These are phyloP conservation scores for Ceratocystis diversiconidia DNA, from an alignment of 2,329 filamentous ascomycete species.

Conservation along the genomic window DNA sequence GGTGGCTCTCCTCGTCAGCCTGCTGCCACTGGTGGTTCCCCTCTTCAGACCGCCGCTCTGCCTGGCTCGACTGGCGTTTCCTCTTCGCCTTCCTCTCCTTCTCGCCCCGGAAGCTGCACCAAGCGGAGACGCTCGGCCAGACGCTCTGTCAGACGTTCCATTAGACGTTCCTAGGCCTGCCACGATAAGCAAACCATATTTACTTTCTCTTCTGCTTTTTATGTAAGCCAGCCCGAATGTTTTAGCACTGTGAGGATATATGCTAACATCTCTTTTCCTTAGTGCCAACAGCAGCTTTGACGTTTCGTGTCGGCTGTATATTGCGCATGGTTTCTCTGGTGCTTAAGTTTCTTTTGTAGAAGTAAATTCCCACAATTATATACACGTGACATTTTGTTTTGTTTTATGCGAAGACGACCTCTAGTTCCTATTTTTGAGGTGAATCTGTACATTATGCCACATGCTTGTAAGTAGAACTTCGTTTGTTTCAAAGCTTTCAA, in stretches of 20 bases:
- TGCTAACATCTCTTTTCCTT: background rate
- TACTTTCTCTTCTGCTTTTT: slow-evolving; percentile 5
- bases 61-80: background rate
- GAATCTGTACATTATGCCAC: too few species aligned
- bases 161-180: background rate
- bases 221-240: background rate
- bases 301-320: background rate
- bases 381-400: background rate
- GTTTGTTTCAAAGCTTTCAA: too few species aligned
- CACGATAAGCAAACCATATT: background rate
- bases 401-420: background rate
- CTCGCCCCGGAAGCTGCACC: background rate
- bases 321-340: background rate
- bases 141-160: background rate
- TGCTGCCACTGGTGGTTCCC: background rate
- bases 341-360: background rate
- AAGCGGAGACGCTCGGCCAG: background rate
- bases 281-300: background rate
- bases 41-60: background rate
- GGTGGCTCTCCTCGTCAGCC: background rate
- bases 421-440: too few species aligned
- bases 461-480: too few species aligned
- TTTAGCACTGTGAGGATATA: background rate
- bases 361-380: slow-evolving; percentile 1
- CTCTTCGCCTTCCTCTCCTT: background rate